These are phyloP conservation scores for Blastocystis sp. DNA, from an alignment of 352 stramenopile genomes.

Conservation along the genomic window DNA sequence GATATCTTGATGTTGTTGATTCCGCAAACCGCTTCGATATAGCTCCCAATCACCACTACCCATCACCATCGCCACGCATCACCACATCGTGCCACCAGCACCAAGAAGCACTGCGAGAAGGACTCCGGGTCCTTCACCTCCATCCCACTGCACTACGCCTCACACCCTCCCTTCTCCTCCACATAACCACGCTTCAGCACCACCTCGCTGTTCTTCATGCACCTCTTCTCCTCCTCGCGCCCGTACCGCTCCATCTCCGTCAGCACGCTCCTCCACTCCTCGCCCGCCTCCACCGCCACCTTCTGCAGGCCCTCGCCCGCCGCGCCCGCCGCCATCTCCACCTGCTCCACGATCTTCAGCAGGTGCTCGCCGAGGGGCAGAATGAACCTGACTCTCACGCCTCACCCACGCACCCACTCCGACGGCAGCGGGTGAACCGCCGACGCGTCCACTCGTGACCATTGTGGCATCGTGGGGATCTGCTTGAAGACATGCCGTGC, in stretches of 20 bases:
- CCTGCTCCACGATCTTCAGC: conserved; percentile 21
- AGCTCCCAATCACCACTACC: background rate
- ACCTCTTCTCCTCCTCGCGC: background rate
- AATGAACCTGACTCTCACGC: background rate
- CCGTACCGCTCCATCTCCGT: background rate
- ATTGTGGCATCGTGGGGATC: background rate
- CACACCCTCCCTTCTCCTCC: background rate
- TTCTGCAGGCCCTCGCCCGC: background rate
- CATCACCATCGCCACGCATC: background rate
- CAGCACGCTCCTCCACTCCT: background rate
- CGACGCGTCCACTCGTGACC: background rate
- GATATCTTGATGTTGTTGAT: background rate
- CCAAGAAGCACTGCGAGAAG: conserved; percentile 13
- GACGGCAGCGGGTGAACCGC: conserved; percentile 3
- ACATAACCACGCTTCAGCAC: background rate
- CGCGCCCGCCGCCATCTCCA: background rate
- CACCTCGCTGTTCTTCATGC: background rate
- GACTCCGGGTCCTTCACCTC: background rate
- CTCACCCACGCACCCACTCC: background rate
- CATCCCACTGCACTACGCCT: background rate
- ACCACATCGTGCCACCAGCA: conserved; percentile 1
- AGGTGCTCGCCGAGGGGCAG: conserved; percentile 29
- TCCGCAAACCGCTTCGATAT: background rate
- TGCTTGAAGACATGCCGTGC: background rate
- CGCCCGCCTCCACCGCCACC: background rate